Evolutionary conservation across 2,329 filamentous ascomycete species (phyloP).

Genomic region (Fusarium metavorans): DNA sequence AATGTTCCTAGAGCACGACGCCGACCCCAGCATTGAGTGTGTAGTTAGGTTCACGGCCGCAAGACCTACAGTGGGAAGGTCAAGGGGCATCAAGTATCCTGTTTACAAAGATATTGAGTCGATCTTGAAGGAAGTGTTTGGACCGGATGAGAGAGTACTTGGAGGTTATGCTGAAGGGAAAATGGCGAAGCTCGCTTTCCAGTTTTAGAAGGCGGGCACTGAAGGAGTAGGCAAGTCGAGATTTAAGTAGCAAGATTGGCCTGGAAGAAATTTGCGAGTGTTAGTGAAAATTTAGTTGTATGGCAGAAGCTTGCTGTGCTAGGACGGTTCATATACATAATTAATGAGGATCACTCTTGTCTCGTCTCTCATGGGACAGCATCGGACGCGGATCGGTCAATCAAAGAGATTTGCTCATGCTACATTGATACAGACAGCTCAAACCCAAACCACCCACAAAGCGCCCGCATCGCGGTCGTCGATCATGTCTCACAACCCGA

Average conservation of each 20-base stretch:
- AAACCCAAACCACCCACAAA: neutral
- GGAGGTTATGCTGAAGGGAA: too few species aligned
- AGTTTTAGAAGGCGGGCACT: too few species aligned
- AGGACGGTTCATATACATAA: too few species aligned
- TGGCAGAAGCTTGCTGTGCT: too few species aligned
- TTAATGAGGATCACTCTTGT: too few species aligned
- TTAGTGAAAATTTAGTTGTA: neutral
- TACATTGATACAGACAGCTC: neutral
- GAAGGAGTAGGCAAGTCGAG: too few species aligned
- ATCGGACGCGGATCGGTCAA: too few species aligned
- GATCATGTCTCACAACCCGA: neutral
- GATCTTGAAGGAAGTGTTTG: neutral
- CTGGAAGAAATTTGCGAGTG: neutral
- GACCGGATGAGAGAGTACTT: neutral
- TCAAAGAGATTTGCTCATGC: neutral
- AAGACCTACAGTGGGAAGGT: neutral
- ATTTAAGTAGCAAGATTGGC: too few species aligned
- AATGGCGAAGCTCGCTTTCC: too few species aligned
- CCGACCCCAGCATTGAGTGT: neutral
- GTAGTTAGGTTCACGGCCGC: neutral
- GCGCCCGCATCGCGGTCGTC: neutral
- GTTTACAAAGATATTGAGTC: neutral
- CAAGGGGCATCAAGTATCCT: neutral
- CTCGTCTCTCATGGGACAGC: too few species aligned
- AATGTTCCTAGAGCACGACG: neutral